Evolutionary conservation across 2,329 filamentous ascomycete species (phyloP), one percentile per base, ranked within the genome.

Genomic region (Hymenoscyphus infarciens): DNA sequence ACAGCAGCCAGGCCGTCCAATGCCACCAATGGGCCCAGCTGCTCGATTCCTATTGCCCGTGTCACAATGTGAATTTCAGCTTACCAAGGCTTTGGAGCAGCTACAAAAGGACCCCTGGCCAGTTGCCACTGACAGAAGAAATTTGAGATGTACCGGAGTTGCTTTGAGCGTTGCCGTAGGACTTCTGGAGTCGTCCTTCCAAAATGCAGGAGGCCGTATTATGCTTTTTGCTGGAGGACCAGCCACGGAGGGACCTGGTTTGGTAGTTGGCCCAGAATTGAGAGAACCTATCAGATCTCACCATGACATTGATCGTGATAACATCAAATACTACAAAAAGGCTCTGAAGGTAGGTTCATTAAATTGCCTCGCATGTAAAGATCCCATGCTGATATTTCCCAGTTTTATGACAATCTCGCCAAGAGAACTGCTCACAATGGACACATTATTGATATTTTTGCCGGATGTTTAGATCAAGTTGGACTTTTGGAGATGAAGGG

Each of bases 321-420:
- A 97, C 75, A 96, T 97, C 80, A 99, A 99, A 78, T 97, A 98
- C 79, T 98, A 96, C 80, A 99, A 99, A 83, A 99, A 99, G 80
- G 95, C 95, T 25, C 79, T 97, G 58, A 99, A 98, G 86, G 90
- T 92, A 76, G 63, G 81, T 57, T 4, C 16, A 25, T 22, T 27
- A 29, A n/a, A 5, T 16, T 15, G 25, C 15, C 11, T 45, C 1
- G 8, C 27, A 22, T 16, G 39, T 49, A 25, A 27, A 27, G 16
- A 31, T 11, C 25, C 16, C 7, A 19, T 10, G 6, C n/a, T 38
- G 61, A n/a, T 64, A 39, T 35, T 62, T 15, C 35, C 8, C 74
- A 93, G 87, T 98, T 97, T 77, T 99, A 98, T 75, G 95, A 99
- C 66, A 90, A 86, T 67, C 84, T 99, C 53, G 93, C 95, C 5